phyloP scores from a whole-genome alignment of 495 filamentous ascomycete genomes.

The Evernia prunastri region DNA sequence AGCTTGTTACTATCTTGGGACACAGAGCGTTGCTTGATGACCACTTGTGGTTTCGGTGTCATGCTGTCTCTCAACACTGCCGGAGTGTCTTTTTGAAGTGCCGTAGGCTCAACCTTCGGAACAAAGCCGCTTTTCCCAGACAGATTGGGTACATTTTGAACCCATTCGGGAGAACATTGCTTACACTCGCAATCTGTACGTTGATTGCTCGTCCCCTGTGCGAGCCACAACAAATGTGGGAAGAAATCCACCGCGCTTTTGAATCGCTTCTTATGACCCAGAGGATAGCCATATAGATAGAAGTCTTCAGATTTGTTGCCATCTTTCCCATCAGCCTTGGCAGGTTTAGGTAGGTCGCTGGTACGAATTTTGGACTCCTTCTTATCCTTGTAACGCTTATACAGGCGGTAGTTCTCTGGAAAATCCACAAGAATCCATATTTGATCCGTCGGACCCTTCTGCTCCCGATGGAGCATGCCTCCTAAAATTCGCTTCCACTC shows the following conservation, averaged over 20 bases:
- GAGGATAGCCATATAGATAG: slow-evolving; percentile 57
- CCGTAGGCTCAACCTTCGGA: slow-evolving; percentile 15
- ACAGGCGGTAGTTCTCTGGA: slow-evolving; percentile 53
- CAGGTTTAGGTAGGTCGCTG: slow-evolving; percentile 28
- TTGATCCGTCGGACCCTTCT: slow-evolving; percentile 32
- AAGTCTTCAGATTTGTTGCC: slow-evolving; percentile 47
- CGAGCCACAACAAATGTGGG: slow-evolving; percentile 55
- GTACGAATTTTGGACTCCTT: slow-evolving; percentile 27
- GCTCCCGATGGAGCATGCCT: slow-evolving; percentile 42
- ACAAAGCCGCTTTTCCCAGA: slow-evolving; percentile 21
- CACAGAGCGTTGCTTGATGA: slow-evolving; percentile 24
- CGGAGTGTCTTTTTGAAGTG: slow-evolving; percentile 24
- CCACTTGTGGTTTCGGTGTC: slow-evolving; percentile 22
- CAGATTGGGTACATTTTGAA: slow-evolving; percentile 23
- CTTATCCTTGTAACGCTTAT: slow-evolving; percentile 47
- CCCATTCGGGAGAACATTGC: slow-evolving; percentile 44
- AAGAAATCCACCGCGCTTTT: slow-evolving; percentile 55
- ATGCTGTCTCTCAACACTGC: slow-evolving; percentile 2
- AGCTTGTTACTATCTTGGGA: slow-evolving; percentile 21
- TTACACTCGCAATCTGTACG: slow-evolving; percentile 52
- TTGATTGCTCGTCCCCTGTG: slow-evolving; percentile 45
- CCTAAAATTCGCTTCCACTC: slow-evolving; percentile 53
- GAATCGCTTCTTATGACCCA: slow-evolving; percentile 52
- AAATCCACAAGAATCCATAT: slow-evolving; percentile 45
- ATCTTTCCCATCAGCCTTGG: slow-evolving; percentile 35